Percentiles rank a stretch among this genome's conserved stretches.
phyloP scores from a whole-genome alignment of 1,284 basidiomycete species.

The Ceratobasidium sp. region DNA sequence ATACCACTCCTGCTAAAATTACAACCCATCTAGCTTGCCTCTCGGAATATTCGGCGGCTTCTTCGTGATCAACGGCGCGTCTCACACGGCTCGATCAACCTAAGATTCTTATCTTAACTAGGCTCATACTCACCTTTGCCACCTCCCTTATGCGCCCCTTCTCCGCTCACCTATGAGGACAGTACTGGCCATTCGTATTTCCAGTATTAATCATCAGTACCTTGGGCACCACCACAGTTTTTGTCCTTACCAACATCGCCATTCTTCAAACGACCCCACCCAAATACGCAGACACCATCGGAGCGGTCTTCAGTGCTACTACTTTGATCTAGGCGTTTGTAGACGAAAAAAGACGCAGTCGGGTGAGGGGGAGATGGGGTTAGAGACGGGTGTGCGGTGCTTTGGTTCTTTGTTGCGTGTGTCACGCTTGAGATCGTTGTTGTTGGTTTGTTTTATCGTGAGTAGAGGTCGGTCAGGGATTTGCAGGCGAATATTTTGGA shows the following conservation, averaged over 20 bases:
- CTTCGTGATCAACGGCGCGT: constrained; percentile 55
- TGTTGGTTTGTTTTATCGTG: constrained; percentile 38
- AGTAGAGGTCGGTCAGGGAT: constrained; percentile 4
- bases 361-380: constrained; percentile 39
- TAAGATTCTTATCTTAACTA: constrained; percentile 61
- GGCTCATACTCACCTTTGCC: constrained; percentile 55
- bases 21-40: constrained; percentile 1
- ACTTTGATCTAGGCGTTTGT: constrained; percentile 43
- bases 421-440: constrained; percentile 39
- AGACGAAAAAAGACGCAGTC: constrained; percentile 28
- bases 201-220: constrained; percentile 57
- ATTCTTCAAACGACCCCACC: constrained; percentile 40
- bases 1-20: neutral
- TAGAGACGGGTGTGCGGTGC: constrained; percentile 41
- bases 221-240: constrained; percentile 25
- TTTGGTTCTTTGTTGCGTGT: constrained; percentile 46
- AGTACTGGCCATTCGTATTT: constrained; percentile 62
- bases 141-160: constrained; percentile 59
- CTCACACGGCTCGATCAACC: constrained; percentile 56
- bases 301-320: constrained; percentile 45
- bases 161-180: constrained; percentile 54
- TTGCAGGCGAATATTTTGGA: too few relatives aligned
- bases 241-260: constrained; percentile 35
- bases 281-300: constrained; percentile 43
- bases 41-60: constrained; percentile 47